Conservation (phyloP, 306 rosid species). For the Prunus armeniaca region DNA sequence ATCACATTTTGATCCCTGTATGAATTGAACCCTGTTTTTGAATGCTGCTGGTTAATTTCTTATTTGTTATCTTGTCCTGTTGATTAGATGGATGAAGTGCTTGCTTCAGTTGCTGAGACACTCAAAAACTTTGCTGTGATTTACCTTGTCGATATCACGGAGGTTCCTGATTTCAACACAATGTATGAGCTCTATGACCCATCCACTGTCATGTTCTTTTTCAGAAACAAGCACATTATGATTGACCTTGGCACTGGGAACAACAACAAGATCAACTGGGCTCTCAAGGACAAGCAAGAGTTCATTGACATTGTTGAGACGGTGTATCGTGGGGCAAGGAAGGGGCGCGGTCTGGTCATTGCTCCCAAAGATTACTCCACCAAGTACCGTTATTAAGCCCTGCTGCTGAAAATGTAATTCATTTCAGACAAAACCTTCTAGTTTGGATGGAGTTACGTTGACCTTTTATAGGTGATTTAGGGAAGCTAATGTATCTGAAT, state of each 20-base stretch:
- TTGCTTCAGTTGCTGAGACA: slow-evolving; percentile 87
- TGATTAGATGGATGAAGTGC: slow-evolving; percentile 83
- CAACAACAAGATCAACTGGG: slow-evolving; percentile 99
- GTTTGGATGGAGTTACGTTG: not conserved
- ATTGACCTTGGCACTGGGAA: slow-evolving; percentile 96
- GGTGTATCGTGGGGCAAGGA: slow-evolving; percentile 80
- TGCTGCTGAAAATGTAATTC: not conserved
- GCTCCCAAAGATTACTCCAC: slow-evolving; percentile 97
- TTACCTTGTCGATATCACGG: slow-evolving; percentile 94
- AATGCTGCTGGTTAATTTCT: not conserved
- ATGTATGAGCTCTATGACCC: slow-evolving; percentile 95
- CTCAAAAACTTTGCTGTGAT: slow-evolving; percentile 84
- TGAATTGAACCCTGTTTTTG: not conserved
- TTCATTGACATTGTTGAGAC: slow-evolving; percentile 91
- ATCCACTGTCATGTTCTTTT: slow-evolving; percentile 90
- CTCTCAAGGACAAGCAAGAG: slow-evolving; percentile 95
- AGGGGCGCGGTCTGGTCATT: slow-evolving; percentile 89
- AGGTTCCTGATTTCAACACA: slow-evolving; percentile 96
- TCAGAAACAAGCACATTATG: slow-evolving; percentile 97
- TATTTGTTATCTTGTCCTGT: not conserved
- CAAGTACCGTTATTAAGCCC: slow-evolving; percentile 78
- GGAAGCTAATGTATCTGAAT: not conserved
- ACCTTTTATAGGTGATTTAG: not conserved
- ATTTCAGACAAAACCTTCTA: not conserved
- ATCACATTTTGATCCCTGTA: not conserved